Percentiles rank a stretch among this genome's conserved stretches.
phyloP scores from a whole-genome alignment of 2,329 filamentous ascomycete genomes.

The Aspergillus novofumigatus region DNA sequence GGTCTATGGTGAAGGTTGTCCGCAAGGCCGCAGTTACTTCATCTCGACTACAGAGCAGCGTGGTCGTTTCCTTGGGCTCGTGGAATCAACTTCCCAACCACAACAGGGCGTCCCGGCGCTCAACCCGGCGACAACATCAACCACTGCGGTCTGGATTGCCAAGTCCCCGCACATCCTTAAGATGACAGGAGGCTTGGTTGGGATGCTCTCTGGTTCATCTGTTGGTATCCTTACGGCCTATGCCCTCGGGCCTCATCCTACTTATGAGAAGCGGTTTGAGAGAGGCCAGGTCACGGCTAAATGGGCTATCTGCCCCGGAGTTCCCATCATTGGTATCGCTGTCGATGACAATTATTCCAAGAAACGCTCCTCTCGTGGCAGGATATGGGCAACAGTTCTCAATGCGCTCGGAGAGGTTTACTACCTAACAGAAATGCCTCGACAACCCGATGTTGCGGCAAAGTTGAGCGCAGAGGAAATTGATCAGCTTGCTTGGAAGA shows the following conservation, averaged over 20 bases:
- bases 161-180: constrained; percentile 70
- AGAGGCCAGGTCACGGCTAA: constrained; percentile 78
- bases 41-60: constrained; percentile 69
- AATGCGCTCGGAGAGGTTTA: constrained; percentile 92
- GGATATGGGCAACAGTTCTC: constrained; percentile 86
- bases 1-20: constrained; percentile 79
- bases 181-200: constrained; percentile 71
- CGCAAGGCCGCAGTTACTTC: constrained; percentile 76
- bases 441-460: constrained; percentile 45
- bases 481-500: constrained; percentile 70
- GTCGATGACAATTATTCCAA: constrained; percentile 78
- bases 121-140: constrained; percentile 63
- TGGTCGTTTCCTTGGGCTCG: constrained; percentile 67
- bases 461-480: constrained; percentile 49
- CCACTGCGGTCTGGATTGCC: constrained; percentile 83
- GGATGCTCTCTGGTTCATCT: constrained; percentile 78
- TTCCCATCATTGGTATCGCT: constrained; percentile 79
- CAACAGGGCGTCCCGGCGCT: constrained; percentile 73
- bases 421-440: constrained; percentile 71
- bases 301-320: constrained; percentile 87
- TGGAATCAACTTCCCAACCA: constrained; percentile 57
- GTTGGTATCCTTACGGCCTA: constrained; percentile 79
- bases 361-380: constrained; percentile 63
- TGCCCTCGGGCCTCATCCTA: constrained; percentile 61
- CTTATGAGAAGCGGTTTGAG: constrained; percentile 59